Percentiles rank a stretch among this genome's conserved stretches.
These are phyloP conservation scores for Penicillium sp. DNA, from an alignment of 2,329 filamentous ascomycete species.

Conservation along the genomic window DNA sequence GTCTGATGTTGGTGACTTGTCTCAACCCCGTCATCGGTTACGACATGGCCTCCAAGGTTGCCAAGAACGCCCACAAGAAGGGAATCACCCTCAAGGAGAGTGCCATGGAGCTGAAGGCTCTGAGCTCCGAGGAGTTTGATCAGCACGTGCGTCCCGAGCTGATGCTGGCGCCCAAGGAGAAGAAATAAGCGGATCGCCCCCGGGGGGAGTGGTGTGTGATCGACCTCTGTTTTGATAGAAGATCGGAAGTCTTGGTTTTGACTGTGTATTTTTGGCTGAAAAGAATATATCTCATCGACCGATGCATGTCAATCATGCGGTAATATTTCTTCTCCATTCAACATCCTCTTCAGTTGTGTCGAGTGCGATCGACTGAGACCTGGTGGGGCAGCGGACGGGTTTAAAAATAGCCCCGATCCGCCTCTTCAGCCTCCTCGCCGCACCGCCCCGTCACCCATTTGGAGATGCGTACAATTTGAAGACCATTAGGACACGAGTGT, in stretches of 20 bases:
- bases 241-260: constrained; percentile 6
- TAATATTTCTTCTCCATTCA: no score
- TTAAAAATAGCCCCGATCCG: no score
- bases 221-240: constrained; percentile 16
- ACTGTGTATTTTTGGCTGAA: constrained; percentile 18
- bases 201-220: constrained; percentile 2
- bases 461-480: no score
- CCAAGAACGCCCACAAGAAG: constrained; percentile 99
- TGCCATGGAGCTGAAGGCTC: constrained; percentile 84
- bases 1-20: constrained; percentile 96
- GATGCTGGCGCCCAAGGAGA: constrained; percentile 80
- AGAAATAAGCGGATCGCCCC: constrained; percentile 42
- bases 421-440: no score
- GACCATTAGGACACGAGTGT: no score
- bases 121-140: constrained; percentile 87
- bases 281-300: constrained; percentile 1
- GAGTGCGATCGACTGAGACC: no score
- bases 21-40: constrained; percentile 96
- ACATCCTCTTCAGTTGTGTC: no score
- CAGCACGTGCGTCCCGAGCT: constrained; percentile 83
- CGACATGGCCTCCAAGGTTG: constrained; percentile 94
- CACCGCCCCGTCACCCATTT: no score
- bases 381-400: no score
- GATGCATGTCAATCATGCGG: no score
- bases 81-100: constrained; percentile 87